These are phyloP conservation scores for Colletotrichum abscissum DNA, from an alignment of 2,329 filamentous ascomycete genomes.

Conservation along the genomic window DNA sequence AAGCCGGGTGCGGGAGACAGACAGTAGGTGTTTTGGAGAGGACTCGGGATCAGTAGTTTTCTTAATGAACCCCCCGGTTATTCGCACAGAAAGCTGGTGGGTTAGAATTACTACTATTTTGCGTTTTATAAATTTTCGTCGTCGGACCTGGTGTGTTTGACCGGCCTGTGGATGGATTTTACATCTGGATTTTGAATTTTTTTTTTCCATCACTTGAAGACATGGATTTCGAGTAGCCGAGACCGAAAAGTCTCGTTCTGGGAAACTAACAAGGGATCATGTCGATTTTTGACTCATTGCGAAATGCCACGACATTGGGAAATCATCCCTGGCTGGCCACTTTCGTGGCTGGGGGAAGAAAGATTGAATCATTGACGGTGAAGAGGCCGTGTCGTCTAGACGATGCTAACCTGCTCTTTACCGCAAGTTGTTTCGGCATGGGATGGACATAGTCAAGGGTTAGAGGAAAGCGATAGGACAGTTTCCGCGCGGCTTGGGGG, in stretches of 20 bases:
- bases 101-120: not conserved
- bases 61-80: conserved; percentile 24
- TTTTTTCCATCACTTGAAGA: not conserved
- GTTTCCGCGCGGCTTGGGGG: not conserved
- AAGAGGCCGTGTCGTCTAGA: not conserved
- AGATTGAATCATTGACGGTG: conserved; percentile 16
- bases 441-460: not conserved
- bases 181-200: not conserved
- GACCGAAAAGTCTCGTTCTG: not conserved
- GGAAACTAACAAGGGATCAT: not conserved
- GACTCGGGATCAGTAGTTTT: conserved; percentile 15
- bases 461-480: not conserved
- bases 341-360: not conserved
- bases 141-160: not conserved
- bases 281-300: conserved; percentile 12
- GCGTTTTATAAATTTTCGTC: not conserved
- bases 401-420: not conserved
- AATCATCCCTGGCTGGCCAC: not conserved
- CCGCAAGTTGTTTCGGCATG: not conserved
- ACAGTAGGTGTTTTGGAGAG: not conserved
- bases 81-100: conserved; percentile 13
- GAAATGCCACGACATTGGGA: conserved; percentile 10
- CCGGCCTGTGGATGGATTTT: no score
- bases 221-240: not conserved
- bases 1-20: conserved; percentile 2